Evolutionary conservation across 768 basidiomycete species (phyloP), one percentile per base, ranked within the genome.

Genomic region (Hirschioporus abietinus): DNA sequence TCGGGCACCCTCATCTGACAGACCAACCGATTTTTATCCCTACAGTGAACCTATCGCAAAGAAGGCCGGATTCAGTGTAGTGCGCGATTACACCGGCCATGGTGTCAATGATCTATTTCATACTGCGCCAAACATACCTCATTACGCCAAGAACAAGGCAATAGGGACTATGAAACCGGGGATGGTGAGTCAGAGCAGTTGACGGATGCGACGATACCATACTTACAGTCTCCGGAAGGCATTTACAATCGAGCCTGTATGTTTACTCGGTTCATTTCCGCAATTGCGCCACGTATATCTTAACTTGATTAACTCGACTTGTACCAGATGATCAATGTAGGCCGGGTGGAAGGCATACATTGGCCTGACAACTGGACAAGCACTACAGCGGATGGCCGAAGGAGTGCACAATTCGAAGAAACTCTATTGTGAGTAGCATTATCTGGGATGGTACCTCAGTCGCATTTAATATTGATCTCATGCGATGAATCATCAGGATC

Each of bases 281-380:
- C 61, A 64, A 35, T 52, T 52, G 42, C 12, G 42, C 42, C 42
- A 52, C 42, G 42, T 52, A 52, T 52, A 52, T 52, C 42, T 52
- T 3, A 10, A 52, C 42, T 52, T 52, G 42, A 20, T 52, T 52
- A 52, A 52, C 20, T 52, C 20, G 42, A 20, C 6, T 15, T 65
- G 63, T 71, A 72, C 64, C 76, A 96, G 86, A 98, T 98, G 96
- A 88, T 97, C 70, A 98, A 98, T 76, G 76, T 93, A 23, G 96
- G 96, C 6, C 82, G 83, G 64, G 86, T 82, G 88, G 85, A 85
- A 34, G 85, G 87, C 65, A 81, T 88, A 24, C 93, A 95, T 74
- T 95, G 95, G 95, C 90, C 90, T 35, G 95, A 96, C 76, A 89
- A 94, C 73, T 99, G 96, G 96, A 99, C 96, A 1, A 94, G 96